These are phyloP conservation scores for Parmelia sp. DNA, from an alignment of 495 filamentous ascomycete species.

Conservation along the genomic window DNA sequence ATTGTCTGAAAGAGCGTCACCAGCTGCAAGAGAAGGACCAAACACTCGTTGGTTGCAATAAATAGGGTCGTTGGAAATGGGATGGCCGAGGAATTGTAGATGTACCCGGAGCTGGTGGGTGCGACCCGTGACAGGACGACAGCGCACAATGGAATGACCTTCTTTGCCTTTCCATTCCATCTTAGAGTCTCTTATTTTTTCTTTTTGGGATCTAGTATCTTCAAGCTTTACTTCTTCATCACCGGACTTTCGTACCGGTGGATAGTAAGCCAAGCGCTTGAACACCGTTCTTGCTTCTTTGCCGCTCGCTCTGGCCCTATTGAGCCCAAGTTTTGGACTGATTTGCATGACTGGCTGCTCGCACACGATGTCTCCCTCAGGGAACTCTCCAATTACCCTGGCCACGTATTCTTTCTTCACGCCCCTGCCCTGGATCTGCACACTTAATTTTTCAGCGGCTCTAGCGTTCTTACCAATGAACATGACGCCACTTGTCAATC, in stretches of 20 bases:
- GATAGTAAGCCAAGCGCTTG: slow-evolving; percentile 81
- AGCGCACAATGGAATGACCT: slow-evolving; percentile 92
- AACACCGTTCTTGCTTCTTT: slow-evolving; percentile 88
- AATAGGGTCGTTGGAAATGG: slow-evolving; percentile 94
- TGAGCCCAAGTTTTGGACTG: slow-evolving; percentile 89
- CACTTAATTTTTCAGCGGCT: slow-evolving; percentile 68
- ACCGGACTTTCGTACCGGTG: slow-evolving; percentile 40
- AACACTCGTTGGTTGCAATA: slow-evolving; percentile 92
- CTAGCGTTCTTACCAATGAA: slow-evolving; percentile 82
- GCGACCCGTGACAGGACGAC: slow-evolving; percentile 83
- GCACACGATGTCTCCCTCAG: slow-evolving; percentile 68
- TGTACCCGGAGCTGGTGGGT: slow-evolving; percentile 96
- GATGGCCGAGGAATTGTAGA: slow-evolving; percentile 88
- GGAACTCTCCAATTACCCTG: slow-evolving; percentile 84
- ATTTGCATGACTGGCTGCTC: slow-evolving; percentile 91
- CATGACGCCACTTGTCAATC: slow-evolving; percentile 93
- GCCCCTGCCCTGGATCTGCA: slow-evolving; percentile 63
- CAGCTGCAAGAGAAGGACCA: slow-evolving; percentile 67
- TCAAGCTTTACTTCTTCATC: slow-evolving; percentile 29
- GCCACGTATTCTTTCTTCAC: slow-evolving; percentile 94
- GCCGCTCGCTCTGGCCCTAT: slow-evolving; percentile 85
- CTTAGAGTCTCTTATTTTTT: slow-evolving; percentile 21
- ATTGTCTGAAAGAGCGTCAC: slow-evolving; percentile 58
- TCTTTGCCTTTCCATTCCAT: slow-evolving; percentile 34
- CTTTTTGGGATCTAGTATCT: slow-evolving; percentile 20